Base-by-base conservation (phyloP, 768 basidiomycete species). In the Rhizopogon vinicolor region DNA sequence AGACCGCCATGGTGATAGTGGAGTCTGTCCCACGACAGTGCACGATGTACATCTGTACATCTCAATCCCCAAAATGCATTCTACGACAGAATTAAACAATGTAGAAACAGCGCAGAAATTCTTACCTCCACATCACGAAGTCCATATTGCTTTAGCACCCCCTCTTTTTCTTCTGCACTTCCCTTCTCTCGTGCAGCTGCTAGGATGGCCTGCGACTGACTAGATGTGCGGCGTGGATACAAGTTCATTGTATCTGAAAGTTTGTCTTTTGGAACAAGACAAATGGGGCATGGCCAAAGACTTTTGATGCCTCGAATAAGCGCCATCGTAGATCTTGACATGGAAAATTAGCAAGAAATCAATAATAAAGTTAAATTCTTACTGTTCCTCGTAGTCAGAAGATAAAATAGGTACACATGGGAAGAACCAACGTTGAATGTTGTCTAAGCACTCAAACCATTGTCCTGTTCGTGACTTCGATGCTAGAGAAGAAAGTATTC, bases 341-440 rank as follows among this genome's bases (percentile, higher is more conserved):
- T 12, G n/a, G 16, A 29, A 52, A 6, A 57, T 18, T 52, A 40
- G n/a, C 31, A 44, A 28, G 25, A 7, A 44, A 13, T 14, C 6
- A 14, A 50, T 31, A 16, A 10, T 35, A 14, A 13, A 51, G 13
- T 22, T 22, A 40, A 19, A 10, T 41, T 53, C 73, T 33, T 67
- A 78, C 77, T 73, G 71, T 64, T 79, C 76, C 56, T 77, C 72
- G 57, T 75, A 79, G 46, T 78, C 75, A 31, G 74, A 67, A n/a
- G 70, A 72, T 2, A 76, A 52, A 7, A 76, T 72, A 3, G 55
- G 43, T 41, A 55, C 49, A 3, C 55, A 19, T 6, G 75, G 75
- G 49, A 63, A 78, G 0, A 78, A 53, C 5, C 33, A 56, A 0
- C 66, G 67, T 2, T 43, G 8, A 12, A 70, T 56, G 1, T 53